Evolutionary conservation across 2,329 filamentous ascomycete species (phyloP).

Genomic region (Pseudofabraea citricarpa): DNA sequence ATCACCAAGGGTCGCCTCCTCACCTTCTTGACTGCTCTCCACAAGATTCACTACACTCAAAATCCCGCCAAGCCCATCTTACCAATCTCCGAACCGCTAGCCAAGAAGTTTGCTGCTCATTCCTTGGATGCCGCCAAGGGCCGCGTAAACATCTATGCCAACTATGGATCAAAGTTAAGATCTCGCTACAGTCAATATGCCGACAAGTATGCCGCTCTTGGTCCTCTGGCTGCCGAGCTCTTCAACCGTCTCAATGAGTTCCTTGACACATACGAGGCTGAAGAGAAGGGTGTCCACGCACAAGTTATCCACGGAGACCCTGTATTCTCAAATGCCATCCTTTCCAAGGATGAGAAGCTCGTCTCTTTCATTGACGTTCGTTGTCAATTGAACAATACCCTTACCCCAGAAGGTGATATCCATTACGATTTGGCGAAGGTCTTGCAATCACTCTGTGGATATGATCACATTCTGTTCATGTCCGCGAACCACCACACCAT

Average conservation of each 20-base stretch:
- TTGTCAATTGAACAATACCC: conserved; percentile 22
- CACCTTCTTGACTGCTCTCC: conserved; percentile 19
- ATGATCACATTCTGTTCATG: conserved; percentile 27
- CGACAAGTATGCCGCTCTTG: conserved; percentile 20
- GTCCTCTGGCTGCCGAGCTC: conserved; percentile 18
- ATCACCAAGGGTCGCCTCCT: conserved; percentile 26
- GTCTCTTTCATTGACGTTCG: conserved; percentile 28
- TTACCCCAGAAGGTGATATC: conserved; percentile 26
- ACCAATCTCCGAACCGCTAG: conserved; percentile 17
- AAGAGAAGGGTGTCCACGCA: conserved; percentile 21
- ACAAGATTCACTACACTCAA: conserved; percentile 19
- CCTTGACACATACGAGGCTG: conserved; percentile 26
- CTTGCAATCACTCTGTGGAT: conserved; percentile 26
- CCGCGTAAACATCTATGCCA: conserved; percentile 24
- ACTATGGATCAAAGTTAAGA: conserved; percentile 22
- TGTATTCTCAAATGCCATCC: conserved; percentile 28
- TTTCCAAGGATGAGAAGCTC: conserved; percentile 20
- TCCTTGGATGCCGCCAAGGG: conserved; percentile 14
- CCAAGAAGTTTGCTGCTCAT: conserved; percentile 18
- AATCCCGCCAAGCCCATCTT: conserved; percentile 15
- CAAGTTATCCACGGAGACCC: conserved; percentile 27
- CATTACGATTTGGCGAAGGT: conserved; percentile 29
- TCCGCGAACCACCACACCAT: conserved; percentile 14
- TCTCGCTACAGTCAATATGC: conserved; percentile 17
- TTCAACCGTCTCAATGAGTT: conserved; percentile 23